Conservation (phyloP, 2,329 filamentous ascomycete species). For the Aspergillus eucalypticola region DNA sequence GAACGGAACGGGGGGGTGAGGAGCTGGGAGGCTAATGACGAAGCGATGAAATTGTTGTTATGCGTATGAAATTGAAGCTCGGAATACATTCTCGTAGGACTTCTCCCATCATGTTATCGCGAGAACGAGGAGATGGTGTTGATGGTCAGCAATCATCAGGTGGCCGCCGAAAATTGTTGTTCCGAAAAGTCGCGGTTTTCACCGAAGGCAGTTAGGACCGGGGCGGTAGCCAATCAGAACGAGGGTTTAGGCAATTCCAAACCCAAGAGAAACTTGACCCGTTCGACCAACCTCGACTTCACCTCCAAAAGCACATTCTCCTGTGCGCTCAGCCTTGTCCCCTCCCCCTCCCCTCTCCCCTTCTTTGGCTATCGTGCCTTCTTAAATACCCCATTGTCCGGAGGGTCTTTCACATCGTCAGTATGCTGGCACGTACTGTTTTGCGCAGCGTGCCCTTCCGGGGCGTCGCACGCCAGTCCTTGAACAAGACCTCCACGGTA, state of each 20-base stretch:
- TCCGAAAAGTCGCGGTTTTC: conserved; percentile 42
- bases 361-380: conserved; percentile 35
- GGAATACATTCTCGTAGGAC: neutral
- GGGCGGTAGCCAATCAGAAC: conserved; percentile 36
- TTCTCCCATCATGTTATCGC: neutral
- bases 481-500: conserved; percentile 74
- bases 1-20: neutral
- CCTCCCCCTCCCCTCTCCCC: conserved; percentile 30
- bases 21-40: too few relatives aligned
- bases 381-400: conserved; percentile 34
- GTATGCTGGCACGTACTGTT: conserved; percentile 91
- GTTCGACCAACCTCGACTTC: conserved; percentile 40
- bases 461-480: conserved; percentile 73
- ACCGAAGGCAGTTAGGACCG: conserved; percentile 34
- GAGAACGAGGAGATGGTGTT: neutral
- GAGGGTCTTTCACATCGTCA: conserved; percentile 48
- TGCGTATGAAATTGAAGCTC: neutral
- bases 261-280: conserved; percentile 38
- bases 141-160: neutral
- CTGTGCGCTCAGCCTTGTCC: conserved; percentile 29
- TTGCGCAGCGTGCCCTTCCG: conserved; percentile 85
- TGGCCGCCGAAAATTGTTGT: conserved; percentile 24
- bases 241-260: conserved; percentile 40
- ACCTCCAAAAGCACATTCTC: conserved; percentile 36
- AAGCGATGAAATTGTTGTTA: too few relatives aligned